Base-by-base conservation (phyloP, 169 alveolate genomes). In the Haemoproteus tartakovskyi region DNA sequence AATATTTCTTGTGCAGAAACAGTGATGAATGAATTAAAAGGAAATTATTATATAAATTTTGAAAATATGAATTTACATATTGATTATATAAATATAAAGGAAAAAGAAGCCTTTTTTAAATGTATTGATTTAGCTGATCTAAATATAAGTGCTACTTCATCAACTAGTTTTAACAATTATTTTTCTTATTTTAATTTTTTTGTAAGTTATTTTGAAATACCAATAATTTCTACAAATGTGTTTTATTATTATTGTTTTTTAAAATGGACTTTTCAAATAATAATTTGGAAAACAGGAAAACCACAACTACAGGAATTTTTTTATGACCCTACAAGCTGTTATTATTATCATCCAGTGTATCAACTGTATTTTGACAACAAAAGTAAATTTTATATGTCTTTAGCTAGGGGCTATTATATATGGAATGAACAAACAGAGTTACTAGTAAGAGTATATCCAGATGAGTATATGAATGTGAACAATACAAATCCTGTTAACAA, bases 311-410 rank as follows among this genome's bases (percentile, higher is more conserved):
- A 51, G 14, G 82, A 67, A 43, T 67, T 67, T 33, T 67, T 67
- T 29, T 67, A 54, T 54, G 82, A 67, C 56, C 56, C 29, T 38
- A 67, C 51, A 21, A 67, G 74, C 4, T 59, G 56, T 3, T 67
- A 67, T 67, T 67, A 67, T 54, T 67, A 67, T 14, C 82, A 67
- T 12, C 61, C 82, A 5, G 45, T 54, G 14, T 67, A 52, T 67
- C 82, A 67, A 12, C 38, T 67, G 18, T 88, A 85, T 56, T 88
- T 82, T 64, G 93, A 88, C 50, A 84, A 87, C n/a, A 87, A 82
- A 2, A 88, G 83, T n/a, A 64, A 79, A 11, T 86, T 79, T 85
- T 88, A 86, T 70, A 79, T 88, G 79, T 82, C 91, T 2, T 74
- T 82, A n/a, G 21, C 87, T 5, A 87, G 85, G 26, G 87, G 82